Base-by-base conservation (phyloP, 179 eudicot genomes). In the Patellifolia procumbens region DNA sequence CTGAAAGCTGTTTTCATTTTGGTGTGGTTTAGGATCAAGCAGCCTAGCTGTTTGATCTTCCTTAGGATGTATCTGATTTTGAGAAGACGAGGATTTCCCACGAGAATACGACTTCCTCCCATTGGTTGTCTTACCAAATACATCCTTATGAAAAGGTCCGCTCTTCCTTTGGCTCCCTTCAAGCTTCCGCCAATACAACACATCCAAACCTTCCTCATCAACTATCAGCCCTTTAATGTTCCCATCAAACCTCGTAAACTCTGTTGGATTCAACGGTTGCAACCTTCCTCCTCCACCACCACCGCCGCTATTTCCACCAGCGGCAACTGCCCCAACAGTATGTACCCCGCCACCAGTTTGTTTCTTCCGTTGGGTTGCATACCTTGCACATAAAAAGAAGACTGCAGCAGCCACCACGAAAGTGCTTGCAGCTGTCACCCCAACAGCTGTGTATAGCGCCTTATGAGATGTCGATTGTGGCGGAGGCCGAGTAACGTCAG, bases 131-230 rank as follows among this genome's bases (percentile, higher is more conserved):
- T 61, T 48, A 7, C 17, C 64, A 69, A 81, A 76, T 5, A 13
- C 73, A 56, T 87, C 87, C 76, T 83, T 88, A 5, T 68, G 74
- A 46, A 83, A 86, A 48, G 84, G 74, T 37, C 82, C 79, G 28
- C 63, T 71, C 67, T 76, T 85, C 0, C 29, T 78, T 0, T 86
- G 80, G 53, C 85, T 87, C 17, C 88, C 94, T 65, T 90, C 88
- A 16, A 93, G 86, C 39, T 86, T 88, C 76, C 82, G 86, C 98
- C 97, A 95, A 68, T 93, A 95, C 43, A 93, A 46, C 62, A 95
- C 92, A 82, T 95, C 99, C 81, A 93, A 75, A 16, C 99, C 99
- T 69, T 89, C 89, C 78, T 95, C 99, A 65, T 95, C 97, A 42
- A 92, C 89, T 32, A 95, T 89, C 68, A 92, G 59, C 16, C 95